Evolutionary conservation across 1,284 basidiomycete species (phyloP).

Genomic region (Ustilago xerochloae): DNA sequence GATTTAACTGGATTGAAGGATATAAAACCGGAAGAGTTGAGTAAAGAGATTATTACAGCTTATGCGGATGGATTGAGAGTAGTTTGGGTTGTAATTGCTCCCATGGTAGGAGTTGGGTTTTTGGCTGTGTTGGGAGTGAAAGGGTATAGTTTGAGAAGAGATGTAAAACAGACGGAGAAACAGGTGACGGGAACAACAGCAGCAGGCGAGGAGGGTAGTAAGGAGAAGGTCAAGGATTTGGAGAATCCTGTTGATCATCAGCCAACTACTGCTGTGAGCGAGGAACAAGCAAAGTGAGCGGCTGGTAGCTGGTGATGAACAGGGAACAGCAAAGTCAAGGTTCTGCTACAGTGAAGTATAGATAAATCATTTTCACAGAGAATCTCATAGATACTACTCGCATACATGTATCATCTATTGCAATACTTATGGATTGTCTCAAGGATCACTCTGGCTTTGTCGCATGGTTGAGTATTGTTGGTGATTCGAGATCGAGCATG

Average conservation of each 20-base stretch:
- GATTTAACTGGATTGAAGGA: slow-evolving; percentile 40
- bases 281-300: background rate
- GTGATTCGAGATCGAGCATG: too few species aligned
- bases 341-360: too few species aligned
- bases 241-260: slow-evolving; percentile 30
- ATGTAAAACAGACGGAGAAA: slow-evolving; percentile 28
- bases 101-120: slow-evolving; percentile 65
- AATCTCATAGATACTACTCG: too few species aligned
- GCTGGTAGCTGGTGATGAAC: background rate
- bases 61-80: slow-evolving; percentile 77
- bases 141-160: slow-evolving; percentile 44
- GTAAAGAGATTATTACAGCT: slow-evolving; percentile 74
- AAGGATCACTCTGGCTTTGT: too few species aligned
- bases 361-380: too few species aligned
- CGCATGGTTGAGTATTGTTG: too few species aligned
- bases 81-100: slow-evolving; percentile 76
- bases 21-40: slow-evolving; percentile 65
- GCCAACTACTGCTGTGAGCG: background rate
- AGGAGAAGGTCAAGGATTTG: slow-evolving; percentile 18
- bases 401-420: too few species aligned
- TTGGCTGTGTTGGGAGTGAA: slow-evolving; percentile 53
- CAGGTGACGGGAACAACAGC: too few species aligned
- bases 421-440: too few species aligned
- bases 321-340: too few species aligned
- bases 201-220: too few species aligned